Conservation (phyloP, 768 basidiomycete species). For the Hericium rajendrae region DNA sequence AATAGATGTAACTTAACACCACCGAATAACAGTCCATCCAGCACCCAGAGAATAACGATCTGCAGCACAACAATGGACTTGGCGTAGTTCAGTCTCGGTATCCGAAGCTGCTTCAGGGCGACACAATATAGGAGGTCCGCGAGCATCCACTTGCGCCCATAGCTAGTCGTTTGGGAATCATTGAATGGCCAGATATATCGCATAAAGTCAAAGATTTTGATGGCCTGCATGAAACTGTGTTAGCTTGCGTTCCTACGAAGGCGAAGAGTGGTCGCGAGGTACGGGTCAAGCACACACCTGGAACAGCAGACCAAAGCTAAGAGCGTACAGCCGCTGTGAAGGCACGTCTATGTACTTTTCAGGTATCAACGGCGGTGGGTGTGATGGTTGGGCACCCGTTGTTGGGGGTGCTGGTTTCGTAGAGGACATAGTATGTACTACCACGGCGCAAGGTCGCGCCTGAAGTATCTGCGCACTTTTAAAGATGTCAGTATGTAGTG, state of each 20-base stretch:
- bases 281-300: slow-evolving; percentile 41
- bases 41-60: slow-evolving; percentile 47
- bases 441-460: too few species aligned
- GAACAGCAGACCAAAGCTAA: slow-evolving; percentile 65
- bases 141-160: slow-evolving; percentile 62
- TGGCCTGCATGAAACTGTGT: slow-evolving; percentile 35
- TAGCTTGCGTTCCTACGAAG: background rate
- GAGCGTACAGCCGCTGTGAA: slow-evolving; percentile 69
- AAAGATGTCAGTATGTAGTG: too few species aligned
- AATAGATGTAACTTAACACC: slow-evolving; percentile 49
- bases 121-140: slow-evolving; percentile 55
- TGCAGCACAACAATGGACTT: slow-evolving; percentile 55
- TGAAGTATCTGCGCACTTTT: too few species aligned
- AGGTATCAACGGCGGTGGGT: slow-evolving; percentile 47
- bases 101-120: slow-evolving; percentile 51
- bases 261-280: background rate
- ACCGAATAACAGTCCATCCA: slow-evolving; percentile 66
- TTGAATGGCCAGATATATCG: slow-evolving; percentile 40
- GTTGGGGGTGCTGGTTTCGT: background rate
- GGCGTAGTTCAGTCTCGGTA: slow-evolving; percentile 64
- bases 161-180: slow-evolving; percentile 26
- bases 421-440: background rate
- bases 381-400: background rate
- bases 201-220: slow-evolving; percentile 67
- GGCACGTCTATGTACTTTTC: slow-evolving; percentile 67